phyloP scores from a whole-genome alignment of 257 asterid genomes.

The Parsonsia alboflavescens region DNA sequence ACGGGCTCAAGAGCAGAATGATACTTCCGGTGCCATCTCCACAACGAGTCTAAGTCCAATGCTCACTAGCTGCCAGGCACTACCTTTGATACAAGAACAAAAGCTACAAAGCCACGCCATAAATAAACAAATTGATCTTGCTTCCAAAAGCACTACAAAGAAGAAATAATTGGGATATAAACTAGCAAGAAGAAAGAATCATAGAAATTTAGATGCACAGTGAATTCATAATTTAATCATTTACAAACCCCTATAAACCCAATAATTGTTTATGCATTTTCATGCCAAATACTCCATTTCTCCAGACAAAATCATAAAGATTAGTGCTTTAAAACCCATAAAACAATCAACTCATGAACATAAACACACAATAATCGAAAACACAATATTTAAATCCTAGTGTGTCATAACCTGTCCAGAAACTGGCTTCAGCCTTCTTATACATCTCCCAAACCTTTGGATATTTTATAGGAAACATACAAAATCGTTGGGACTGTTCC shows the following conservation, averaged over 20 bases:
- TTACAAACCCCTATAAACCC: not conserved
- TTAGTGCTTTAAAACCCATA: not conserved
- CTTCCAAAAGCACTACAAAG: not conserved
- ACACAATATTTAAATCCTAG: not conserved
- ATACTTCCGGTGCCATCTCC: not conserved
- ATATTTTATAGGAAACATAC: constrained; percentile 70
- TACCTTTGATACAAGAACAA: not conserved
- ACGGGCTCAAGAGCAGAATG: not conserved
- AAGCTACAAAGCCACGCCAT: not conserved
- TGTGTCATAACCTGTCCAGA: constrained; percentile 53
- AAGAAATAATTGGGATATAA: not conserved
- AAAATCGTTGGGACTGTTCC: constrained; percentile 59
- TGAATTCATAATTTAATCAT: not conserved
- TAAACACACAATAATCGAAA: not conserved
- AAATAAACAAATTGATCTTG: not conserved
- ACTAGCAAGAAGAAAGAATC: not conserved
- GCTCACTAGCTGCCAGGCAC: not conserved
- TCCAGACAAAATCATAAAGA: not conserved
- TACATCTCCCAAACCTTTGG: constrained; percentile 83
- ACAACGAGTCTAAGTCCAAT: not conserved
- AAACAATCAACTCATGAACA: not conserved
- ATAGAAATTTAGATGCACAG: not conserved
- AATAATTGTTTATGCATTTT: not conserved
- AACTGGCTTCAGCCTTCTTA: constrained; percentile 71
- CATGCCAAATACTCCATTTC: not conserved